A percentile compares a stretch with the other conserved stretches of the same genome.
These are phyloP conservation scores for Bremia lactucae DNA, from an alignment of 352 stramenopile genomes.

Conservation along the genomic window DNA sequence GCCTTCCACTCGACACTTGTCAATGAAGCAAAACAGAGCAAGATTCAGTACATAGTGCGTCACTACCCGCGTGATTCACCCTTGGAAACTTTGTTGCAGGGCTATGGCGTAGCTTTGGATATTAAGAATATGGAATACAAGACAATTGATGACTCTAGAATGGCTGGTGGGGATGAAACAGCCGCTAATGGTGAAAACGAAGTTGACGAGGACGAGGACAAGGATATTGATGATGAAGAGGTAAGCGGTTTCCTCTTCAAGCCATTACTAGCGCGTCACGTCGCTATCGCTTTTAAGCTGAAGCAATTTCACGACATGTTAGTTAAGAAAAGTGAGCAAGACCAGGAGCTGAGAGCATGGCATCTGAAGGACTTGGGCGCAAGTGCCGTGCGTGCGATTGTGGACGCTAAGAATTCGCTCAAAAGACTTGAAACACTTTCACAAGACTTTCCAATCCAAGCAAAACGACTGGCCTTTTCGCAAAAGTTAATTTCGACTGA, in stretches of 20 bases:
- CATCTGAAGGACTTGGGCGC: constrained; percentile 85
- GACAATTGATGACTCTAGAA: constrained; percentile 88
- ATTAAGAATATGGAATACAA: constrained; percentile 98
- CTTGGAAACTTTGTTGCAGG: constrained; percentile 76
- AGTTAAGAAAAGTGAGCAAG: constrained; percentile 32
- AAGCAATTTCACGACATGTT: constrained; percentile 45
- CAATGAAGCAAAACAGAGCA: constrained; percentile 37
- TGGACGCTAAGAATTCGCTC: constrained; percentile 68
- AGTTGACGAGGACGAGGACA: constrained; percentile 19
- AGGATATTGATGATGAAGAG: constrained; percentile 43
- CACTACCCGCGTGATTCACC: constrained; percentile 60
- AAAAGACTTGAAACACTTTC: constrained; percentile 66
- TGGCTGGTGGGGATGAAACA: no score
- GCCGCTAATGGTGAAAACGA: constrained; percentile 27
- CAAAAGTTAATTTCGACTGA: constrained; percentile 40
- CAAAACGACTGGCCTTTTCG: constrained; percentile 61
- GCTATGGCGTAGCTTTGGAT: constrained; percentile 88
- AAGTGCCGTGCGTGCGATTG: constrained; percentile 59
- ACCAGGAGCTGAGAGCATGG: constrained; percentile 65
- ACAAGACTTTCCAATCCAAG: constrained; percentile 86
- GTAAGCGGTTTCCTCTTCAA: constrained; percentile 60
- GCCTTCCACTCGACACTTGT: constrained; percentile 57
- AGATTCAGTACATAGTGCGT: constrained; percentile 76
- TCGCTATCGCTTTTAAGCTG: constrained; percentile 32
- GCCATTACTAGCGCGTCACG: constrained; percentile 30